phyloP scores from a whole-genome alignment of 2,329 filamentous ascomycete species.

The Aspergillus candidus region DNA sequence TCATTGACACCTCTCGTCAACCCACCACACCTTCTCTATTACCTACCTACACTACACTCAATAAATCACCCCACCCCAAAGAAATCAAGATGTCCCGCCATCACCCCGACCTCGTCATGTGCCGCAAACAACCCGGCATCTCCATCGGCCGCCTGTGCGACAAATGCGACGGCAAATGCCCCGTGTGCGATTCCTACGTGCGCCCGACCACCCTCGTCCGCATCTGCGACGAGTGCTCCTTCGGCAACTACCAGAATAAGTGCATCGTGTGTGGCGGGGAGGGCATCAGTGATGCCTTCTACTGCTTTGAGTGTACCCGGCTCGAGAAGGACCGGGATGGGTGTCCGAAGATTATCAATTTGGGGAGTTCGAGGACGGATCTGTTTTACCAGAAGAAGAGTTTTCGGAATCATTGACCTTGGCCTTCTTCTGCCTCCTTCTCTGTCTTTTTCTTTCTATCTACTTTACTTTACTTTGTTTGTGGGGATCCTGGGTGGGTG shows the following conservation, averaged over 20 bases:
- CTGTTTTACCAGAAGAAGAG: constrained; percentile 70
- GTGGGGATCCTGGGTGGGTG: not conserved
- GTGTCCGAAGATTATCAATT: constrained; percentile 98
- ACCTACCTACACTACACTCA: not conserved
- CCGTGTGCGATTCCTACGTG: constrained; percentile 98
- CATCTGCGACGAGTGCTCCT: constrained; percentile 99
- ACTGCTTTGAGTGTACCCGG: constrained; percentile 97
- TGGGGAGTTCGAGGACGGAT: constrained; percentile 93
- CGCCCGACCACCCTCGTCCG: constrained; percentile 93
- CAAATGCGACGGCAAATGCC: constrained; percentile 99
- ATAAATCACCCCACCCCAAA: not conserved
- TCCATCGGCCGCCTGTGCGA: constrained; percentile 98
- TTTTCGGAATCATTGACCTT: constrained; percentile 39
- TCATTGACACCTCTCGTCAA: not conserved
- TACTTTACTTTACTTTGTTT: constrained; percentile 1
- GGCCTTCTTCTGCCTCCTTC: constrained; percentile 5
- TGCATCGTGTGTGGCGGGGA: constrained; percentile 98
- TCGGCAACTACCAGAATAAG: constrained; percentile 99
- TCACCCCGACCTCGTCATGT: constrained; percentile 98
- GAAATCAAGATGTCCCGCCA: constrained; percentile 71
- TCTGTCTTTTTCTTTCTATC: constrained; percentile 7
- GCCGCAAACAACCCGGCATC: constrained; percentile 96
- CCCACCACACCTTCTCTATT: not conserved
- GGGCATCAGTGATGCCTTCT: constrained; percentile 96
- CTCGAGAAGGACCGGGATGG: constrained; percentile 96